Evolutionary conservation across 2,329 filamentous ascomycete genomes (phyloP).

Genomic region (Penicillium verrucosum): DNA sequence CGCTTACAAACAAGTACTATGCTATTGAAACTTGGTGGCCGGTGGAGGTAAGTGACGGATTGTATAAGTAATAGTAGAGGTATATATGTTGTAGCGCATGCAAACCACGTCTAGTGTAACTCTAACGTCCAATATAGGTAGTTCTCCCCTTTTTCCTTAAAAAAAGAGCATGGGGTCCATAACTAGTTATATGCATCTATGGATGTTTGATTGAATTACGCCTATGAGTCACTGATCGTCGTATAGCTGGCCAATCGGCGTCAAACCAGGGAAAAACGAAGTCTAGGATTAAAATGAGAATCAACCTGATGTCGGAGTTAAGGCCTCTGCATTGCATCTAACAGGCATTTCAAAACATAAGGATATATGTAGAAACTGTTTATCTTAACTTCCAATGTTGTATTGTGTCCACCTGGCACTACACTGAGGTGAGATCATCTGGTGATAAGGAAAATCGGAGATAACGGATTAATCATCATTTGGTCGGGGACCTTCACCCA

Average conservation of each 20-base stretch:
- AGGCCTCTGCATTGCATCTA: not conserved
- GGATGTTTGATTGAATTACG: not conserved
- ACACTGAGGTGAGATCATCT: conserved; percentile 7
- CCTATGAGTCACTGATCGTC: not conserved
- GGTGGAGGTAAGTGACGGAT: not conserved
- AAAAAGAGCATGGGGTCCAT: too few species aligned
- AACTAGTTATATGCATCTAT: too few species aligned
- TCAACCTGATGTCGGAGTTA: not conserved
- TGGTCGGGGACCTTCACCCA: not conserved
- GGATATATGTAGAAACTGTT: not conserved
- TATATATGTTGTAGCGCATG: not conserved
- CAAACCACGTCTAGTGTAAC: not conserved
- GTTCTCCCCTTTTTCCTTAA: not conserved
- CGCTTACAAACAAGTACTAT: not conserved
- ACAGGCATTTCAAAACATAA: not conserved
- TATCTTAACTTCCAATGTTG: too few species aligned
- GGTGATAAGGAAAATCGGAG: conserved; percentile 7
- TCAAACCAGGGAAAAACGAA: not conserved
- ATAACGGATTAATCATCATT: conserved; percentile 12
- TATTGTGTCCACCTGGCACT: too few species aligned
- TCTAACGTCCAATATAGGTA: not conserved
- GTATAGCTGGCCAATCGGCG: not conserved
- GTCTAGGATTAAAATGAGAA: not conserved
- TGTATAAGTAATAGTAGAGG: not conserved
- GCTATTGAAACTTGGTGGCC: not conserved